Base-by-base conservation (phyloP, 2,329 filamentous ascomycete genomes). In the Clarireedia sp. region DNA sequence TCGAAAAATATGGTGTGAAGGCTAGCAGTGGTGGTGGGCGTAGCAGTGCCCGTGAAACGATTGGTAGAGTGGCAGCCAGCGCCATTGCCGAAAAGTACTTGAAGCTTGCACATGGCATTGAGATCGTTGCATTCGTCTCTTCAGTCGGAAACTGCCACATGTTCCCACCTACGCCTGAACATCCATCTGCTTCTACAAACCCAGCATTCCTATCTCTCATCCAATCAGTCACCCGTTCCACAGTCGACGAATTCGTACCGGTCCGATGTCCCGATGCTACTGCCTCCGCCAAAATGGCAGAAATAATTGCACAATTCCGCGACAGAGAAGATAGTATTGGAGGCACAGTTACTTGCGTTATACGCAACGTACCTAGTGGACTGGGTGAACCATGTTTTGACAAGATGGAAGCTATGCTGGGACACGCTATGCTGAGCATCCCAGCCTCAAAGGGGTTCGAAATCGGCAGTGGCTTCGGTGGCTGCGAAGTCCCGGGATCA, bases 391-490 rank as follows among this genome's bases (percentile, higher is more conserved):
- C 92, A 0, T 88, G 83, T 72, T 97, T 99, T 71, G 89, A 95
- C 72, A 97, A 97, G 77, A 79, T 97, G 45, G 91, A 99, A 76
- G 94, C 94, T 7, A 82, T 81, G 69, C 83, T 99, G 47, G 91
- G 83, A 24, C 92, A 97, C 68, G 94, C 89, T 49, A 97, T 99
- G 89, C 80, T 97, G 60, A 90, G 84, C 69, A 96, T 97, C 65
- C 94, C 94, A 5, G 90, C 94, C 3, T 92, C 88, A 38, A 99
- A 97, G 75, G 92, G 87, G 54, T 97, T 97, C 68, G 92, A 97
- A 70, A 86, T 97, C 62, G 94, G 94, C 54, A 95, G 89, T 52
- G 94, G 94, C 12, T 97, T 97, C 71, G 84, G 79, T 50, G 92
- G 94, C 57, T 87, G 87, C 66, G 87, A 91, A 69, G 80, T 97